Evolutionary conservation across 345 rosid species (phyloP).

Genomic region (Eucalyptus sp.): DNA sequence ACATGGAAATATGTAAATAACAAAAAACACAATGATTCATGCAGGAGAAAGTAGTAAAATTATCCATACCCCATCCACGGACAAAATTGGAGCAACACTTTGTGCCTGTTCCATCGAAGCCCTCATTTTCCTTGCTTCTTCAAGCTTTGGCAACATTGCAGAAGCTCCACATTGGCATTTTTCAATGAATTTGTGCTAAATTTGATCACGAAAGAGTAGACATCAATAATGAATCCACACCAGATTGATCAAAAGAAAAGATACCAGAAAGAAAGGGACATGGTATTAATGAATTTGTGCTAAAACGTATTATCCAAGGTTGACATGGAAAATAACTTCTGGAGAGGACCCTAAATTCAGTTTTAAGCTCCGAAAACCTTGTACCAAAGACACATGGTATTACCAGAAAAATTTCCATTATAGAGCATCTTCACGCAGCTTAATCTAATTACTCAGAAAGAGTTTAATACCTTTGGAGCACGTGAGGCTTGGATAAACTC

Average conservation of each 20-base stretch:
- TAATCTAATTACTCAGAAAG: background rate
- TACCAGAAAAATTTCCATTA: background rate
- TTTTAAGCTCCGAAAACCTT: background rate
- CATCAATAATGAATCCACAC: background rate
- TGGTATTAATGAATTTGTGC: background rate
- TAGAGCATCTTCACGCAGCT: background rate
- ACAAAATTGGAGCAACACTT: slow-evolving; percentile 23
- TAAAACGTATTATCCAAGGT: background rate
- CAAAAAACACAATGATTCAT: background rate
- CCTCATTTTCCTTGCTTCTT: slow-evolving; percentile 70
- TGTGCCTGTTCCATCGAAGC: slow-evolving; percentile 61
- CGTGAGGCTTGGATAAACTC: background rate
- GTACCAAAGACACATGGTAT: background rate
- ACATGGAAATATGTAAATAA: slow-evolving; percentile 2
- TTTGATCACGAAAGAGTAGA: background rate
- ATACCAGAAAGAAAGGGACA: background rate
- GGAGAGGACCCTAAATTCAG: background rate
- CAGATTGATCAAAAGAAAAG: background rate
- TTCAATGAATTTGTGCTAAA: slow-evolving; percentile 87
- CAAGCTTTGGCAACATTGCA: slow-evolving; percentile 87
- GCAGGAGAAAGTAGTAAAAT: background rate
- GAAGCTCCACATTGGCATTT: slow-evolving; percentile 90
- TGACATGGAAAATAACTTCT: background rate
- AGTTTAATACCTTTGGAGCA: background rate
- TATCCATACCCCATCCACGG: slow-evolving; percentile 30